Conservation (phyloP, 2,329 filamentous ascomycete species). For the Aspergillus sp. region DNA sequence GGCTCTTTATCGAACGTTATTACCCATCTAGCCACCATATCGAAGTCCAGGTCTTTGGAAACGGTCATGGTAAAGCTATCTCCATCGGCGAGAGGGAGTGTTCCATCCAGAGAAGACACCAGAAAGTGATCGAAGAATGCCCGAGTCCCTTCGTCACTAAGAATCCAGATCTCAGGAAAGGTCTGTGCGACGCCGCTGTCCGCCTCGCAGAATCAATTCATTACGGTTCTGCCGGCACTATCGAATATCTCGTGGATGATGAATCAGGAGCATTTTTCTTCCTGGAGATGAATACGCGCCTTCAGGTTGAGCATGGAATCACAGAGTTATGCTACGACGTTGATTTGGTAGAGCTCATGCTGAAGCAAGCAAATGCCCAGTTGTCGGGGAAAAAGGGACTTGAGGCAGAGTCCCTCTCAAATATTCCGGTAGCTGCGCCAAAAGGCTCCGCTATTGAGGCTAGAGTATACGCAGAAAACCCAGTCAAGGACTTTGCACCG, state of each 20-base stretch:
- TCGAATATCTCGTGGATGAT: slow-evolving; percentile 88
- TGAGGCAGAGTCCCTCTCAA: slow-evolving; percentile 40
- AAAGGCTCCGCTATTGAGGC: slow-evolving; percentile 54
- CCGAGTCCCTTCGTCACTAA: slow-evolving; percentile 67
- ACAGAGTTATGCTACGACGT: slow-evolving; percentile 57
- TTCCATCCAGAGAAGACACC: slow-evolving; percentile 80
- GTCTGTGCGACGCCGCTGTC: slow-evolving; percentile 67
- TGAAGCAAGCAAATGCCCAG: slow-evolving; percentile 55
- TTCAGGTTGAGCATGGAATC: slow-evolving; percentile 60
- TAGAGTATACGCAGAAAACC: slow-evolving; percentile 59
- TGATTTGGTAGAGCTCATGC: slow-evolving; percentile 57
- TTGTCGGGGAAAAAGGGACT: slow-evolving; percentile 48
- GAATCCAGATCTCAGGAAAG: slow-evolving; percentile 60
- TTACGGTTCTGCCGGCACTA: slow-evolving; percentile 85
- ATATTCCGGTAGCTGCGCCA: slow-evolving; percentile 45
- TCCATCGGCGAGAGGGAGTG: slow-evolving; percentile 88
- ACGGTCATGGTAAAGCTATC: slow-evolving; percentile 74
- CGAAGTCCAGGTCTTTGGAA: slow-evolving; percentile 88
- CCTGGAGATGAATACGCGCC: slow-evolving; percentile 59
- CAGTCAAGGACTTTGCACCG: slow-evolving; percentile 58
- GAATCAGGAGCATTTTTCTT: slow-evolving; percentile 75
- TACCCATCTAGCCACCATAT: slow-evolving; percentile 58
- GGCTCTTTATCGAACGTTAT: neutral
- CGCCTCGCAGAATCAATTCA: slow-evolving; percentile 57
- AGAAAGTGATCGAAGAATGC: slow-evolving; percentile 89